These are phyloP conservation scores for Aegilops speltoides DNA, from an alignment of 176 grass and related monocot species.

Conservation along the genomic window DNA sequence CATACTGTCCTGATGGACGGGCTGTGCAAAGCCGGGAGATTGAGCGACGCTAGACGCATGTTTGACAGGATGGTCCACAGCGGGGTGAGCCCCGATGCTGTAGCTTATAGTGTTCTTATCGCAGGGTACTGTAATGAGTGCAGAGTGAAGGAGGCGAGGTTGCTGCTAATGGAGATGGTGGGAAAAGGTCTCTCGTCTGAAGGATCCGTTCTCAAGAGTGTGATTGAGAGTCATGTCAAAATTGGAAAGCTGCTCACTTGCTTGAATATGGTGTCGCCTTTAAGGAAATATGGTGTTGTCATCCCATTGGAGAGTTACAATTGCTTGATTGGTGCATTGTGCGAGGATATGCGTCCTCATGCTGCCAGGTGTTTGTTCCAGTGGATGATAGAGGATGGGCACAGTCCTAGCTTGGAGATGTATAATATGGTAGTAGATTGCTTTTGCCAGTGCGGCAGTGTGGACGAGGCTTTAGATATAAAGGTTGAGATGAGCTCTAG, in stretches of 20 bases:
- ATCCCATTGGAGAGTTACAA: slow-evolving; percentile 58
- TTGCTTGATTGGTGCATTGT: slow-evolving; percentile 55
- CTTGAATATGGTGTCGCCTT: slow-evolving; percentile 71
- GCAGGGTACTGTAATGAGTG: slow-evolving; percentile 67
- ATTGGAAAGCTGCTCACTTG: slow-evolving; percentile 67
- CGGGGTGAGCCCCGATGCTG: slow-evolving; percentile 61
- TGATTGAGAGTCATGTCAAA: slow-evolving; percentile 59
- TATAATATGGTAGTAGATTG: slow-evolving; percentile 67
- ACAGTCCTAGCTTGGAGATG: slow-evolving; percentile 50
- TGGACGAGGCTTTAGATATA: slow-evolving; percentile 59
- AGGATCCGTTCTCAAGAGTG: slow-evolving; percentile 34
- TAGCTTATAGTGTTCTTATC: slow-evolving; percentile 65
- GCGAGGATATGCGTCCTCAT: slow-evolving; percentile 59
- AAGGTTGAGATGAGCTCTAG: slow-evolving; percentile 61
- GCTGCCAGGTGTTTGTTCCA: slow-evolving; percentile 67
- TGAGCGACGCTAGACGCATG: slow-evolving; percentile 54
- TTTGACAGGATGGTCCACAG: slow-evolving; percentile 65
- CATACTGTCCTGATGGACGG: slow-evolving; percentile 72
- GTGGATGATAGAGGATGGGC: slow-evolving; percentile 68
- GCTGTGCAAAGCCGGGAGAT: slow-evolving; percentile 50
- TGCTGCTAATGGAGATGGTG: slow-evolving; percentile 70
- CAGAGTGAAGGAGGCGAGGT: slow-evolving; percentile 54
- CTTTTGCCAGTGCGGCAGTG: slow-evolving; percentile 54
- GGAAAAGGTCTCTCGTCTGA: slow-evolving; percentile 40
- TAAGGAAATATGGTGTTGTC: slow-evolving; percentile 47